Base-by-base conservation (phyloP, 768 basidiomycete genomes). In the Asterophora lycoperdoides region DNA sequence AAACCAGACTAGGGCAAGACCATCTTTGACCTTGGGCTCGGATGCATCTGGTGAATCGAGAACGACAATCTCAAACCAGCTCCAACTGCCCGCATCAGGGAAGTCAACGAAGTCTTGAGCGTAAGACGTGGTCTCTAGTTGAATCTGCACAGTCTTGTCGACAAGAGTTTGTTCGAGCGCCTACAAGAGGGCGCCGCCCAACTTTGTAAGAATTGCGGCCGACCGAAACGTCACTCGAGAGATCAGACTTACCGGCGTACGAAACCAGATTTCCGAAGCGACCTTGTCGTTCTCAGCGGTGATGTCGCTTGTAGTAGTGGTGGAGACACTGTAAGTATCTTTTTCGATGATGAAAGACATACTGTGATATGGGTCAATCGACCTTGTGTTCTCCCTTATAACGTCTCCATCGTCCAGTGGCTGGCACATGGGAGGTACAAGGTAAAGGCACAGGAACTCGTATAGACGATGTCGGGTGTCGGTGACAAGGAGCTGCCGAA, bases 11-110 rank as follows among this genome's bases (percentile, higher is more conserved):
- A 67, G 51, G 8, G 55, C 51, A 4, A 56, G 49, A 3, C 60
- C 60, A 45, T 66, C 56, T 41, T 60, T 66, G 14, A 59, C 56
- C 28, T 55, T 59, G 2, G 64, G 64, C 15, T 50, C 40, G 8
- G 50, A 54, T 6, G 57, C 45, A 13, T 60, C 54, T 2, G 62
- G 50, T 9, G 52, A 60, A 18, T 61, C 59, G 10, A 67, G 60
- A 41, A 68, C 54, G 41, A 63, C 56, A 9, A 68, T 46, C 48
- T 68, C 65, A 48, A 65, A 68, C 65, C 67, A 68, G 37, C 61
- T 66, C 61, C 64, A 67, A 26, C 58, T 61, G 26, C 59, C 63
- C 1, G 41, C 51, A 8, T 53, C 56, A n/a, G 51, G 57, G 20
- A 41, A 18, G 6, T 44, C 39, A 30, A 45, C 53, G 34, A 35